Conservation (phyloP, 75 land plant genomes). For the Sequoia sempervirens region DNA sequence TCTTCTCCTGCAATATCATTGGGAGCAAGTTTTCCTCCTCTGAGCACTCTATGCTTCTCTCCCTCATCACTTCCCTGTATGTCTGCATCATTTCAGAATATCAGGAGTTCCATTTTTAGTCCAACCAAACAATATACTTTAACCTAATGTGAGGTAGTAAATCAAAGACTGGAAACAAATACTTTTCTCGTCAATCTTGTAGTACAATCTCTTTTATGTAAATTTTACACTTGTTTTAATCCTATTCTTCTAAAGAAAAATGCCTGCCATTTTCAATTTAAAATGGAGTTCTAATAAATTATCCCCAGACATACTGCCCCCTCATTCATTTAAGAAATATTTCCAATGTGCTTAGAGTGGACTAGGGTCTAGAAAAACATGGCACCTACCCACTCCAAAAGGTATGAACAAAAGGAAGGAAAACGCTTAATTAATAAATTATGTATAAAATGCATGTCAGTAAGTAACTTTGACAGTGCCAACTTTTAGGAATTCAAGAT, state of each 20-base stretch:
- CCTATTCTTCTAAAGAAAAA: neutral
- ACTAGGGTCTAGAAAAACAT: neutral
- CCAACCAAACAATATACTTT: neutral
- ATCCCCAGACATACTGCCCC: neutral
- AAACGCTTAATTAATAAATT: neutral
- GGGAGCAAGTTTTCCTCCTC: neutral
- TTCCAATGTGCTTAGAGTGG: neutral
- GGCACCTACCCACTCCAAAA: neutral
- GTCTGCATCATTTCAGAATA: constrained; percentile 3
- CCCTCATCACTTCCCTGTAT: neutral
- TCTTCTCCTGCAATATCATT: neutral
- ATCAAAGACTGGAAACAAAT: neutral
- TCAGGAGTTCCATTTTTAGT: neutral
- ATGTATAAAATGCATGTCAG: neutral
- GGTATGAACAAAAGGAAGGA: neutral
- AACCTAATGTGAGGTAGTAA: neutral
- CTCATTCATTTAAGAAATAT: neutral
- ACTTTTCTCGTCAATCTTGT: neutral
- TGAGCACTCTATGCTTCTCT: neutral
- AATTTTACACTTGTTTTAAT: neutral
- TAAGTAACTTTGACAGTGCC: neutral
- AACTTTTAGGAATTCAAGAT: neutral
- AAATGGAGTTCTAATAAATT: neutral
- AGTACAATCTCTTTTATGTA: neutral
- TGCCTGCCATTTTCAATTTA: neutral